Percentiles rank a stretch among this genome's conserved stretches.
Conservation (phyloP, 352 stramenopile genomes). For the Pilasporangium apinafurcum region DNA sequence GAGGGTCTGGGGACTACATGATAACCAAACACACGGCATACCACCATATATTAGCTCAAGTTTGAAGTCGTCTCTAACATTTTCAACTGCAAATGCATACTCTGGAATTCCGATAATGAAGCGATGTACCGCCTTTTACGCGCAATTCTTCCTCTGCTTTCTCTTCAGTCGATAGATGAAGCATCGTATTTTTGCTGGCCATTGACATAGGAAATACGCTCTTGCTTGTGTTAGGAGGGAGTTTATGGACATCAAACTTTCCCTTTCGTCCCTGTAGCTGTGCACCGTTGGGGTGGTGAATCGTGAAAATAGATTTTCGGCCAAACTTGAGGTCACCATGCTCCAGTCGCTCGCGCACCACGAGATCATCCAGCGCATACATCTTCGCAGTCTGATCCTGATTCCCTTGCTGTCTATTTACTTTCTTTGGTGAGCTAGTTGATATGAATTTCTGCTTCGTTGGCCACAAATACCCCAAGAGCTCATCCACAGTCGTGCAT, state of each 20-base stretch:
- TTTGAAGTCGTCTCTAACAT: neutral
- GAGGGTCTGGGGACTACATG: constrained; percentile 33
- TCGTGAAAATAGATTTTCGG: constrained; percentile 36
- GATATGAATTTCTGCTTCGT: constrained; percentile 17
- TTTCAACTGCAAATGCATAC: too few relatives aligned
- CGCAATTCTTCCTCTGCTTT: constrained; percentile 4
- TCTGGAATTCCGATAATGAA: constrained; percentile 7
- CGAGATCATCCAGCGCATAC: constrained; percentile 49
- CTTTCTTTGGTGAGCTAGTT: neutral
- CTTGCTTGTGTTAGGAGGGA: constrained; percentile 10
- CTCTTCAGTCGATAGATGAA: constrained; percentile 1
- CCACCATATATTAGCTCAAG: constrained; percentile 13
- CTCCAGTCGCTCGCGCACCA: constrained; percentile 35
- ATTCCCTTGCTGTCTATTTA: neutral
- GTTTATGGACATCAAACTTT: constrained; percentile 7
- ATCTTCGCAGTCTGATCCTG: constrained; percentile 3
- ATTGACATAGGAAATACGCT: constrained; percentile 9
- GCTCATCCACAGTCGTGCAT: constrained; percentile 42
- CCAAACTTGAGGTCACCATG: constrained; percentile 35
- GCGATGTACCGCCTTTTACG: constrained; percentile 2
- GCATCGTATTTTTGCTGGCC: neutral
- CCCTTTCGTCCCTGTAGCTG: constrained; percentile 18
- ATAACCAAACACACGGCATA: constrained; percentile 1
- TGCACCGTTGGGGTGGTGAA: constrained; percentile 32
- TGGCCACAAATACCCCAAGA: constrained; percentile 52